Percentiles rank a stretch among this genome's conserved stretches.
These are phyloP conservation scores for Colletotrichum higginsianum DNA, from an alignment of 2,329 filamentous ascomycete genomes.

Conservation along the genomic window DNA sequence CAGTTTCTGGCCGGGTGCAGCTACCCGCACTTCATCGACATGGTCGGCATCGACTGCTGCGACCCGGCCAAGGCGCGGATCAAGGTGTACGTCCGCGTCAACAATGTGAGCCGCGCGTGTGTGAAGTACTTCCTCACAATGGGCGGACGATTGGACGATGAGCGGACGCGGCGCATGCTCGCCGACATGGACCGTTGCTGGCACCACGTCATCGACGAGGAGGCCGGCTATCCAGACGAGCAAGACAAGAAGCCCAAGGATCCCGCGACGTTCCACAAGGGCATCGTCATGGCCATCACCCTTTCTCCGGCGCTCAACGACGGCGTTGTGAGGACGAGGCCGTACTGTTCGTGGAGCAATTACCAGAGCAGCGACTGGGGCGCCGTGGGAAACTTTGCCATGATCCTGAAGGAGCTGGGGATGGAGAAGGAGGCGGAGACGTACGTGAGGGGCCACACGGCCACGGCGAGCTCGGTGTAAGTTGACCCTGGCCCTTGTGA, in stretches of 20 bases:
- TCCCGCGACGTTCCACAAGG: constrained; percentile 11
- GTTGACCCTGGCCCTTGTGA: background rate
- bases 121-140: background rate
- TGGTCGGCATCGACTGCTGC: constrained; percentile 18
- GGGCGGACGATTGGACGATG: background rate
- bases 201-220: constrained; percentile 12
- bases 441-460: background rate
- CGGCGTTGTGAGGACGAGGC: background rate
- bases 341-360: constrained; percentile 11
- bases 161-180: constrained; percentile 10
- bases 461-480: background rate
- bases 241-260: constrained; percentile 4
- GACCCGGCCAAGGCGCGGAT: constrained; percentile 10
- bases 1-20: constrained; percentile 4
- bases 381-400: constrained; percentile 4
- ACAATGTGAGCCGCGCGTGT: constrained; percentile 10
- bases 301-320: background rate
- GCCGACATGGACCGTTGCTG: constrained; percentile 6
- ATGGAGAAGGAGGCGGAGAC: background rate
- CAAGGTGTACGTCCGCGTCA: constrained; percentile 4
- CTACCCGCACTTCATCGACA: constrained; percentile 13
- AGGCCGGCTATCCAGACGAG: constrained; percentile 2
- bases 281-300: constrained; percentile 4
- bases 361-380: constrained; percentile 15
- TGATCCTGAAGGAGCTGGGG: constrained; percentile 11